A percentile compares a stretch with the other conserved stretches of the same genome.
These are phyloP conservation scores for Didymellaceae sp. DNA, from an alignment of 2,329 filamentous ascomycete species.

Conservation along the genomic window DNA sequence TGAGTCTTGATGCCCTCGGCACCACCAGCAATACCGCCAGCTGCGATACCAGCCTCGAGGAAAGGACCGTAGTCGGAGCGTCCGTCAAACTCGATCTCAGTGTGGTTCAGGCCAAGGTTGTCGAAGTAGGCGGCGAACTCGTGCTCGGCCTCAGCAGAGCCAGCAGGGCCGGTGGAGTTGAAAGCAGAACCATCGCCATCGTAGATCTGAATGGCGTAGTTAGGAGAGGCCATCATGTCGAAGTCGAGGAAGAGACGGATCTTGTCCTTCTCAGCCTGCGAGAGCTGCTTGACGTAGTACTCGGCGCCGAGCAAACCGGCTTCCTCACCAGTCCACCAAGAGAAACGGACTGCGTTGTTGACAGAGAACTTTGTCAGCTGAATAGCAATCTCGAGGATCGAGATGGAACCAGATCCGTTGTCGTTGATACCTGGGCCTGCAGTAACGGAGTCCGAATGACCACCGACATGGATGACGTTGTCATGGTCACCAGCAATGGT, in stretches of 20 bases:
- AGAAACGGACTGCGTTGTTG: constrained; percentile 71
- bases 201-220: constrained; percentile 63
- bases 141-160: constrained; percentile 72
- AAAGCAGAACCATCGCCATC: constrained; percentile 64
- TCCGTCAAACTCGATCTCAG: constrained; percentile 76
- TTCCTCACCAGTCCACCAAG: constrained; percentile 70
- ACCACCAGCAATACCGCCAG: constrained; percentile 78
- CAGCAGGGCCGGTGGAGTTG: constrained; percentile 62
- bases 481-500: constrained; percentile 64
- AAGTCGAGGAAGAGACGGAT: constrained; percentile 74
- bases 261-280: constrained; percentile 60
- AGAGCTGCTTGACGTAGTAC: constrained; percentile 61
- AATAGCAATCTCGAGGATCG: constrained; percentile 65
- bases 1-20: constrained; percentile 78
- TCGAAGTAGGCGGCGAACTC: constrained; percentile 55
- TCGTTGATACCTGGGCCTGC: constrained; percentile 77
- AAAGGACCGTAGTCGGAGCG: constrained; percentile 82
- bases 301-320: constrained; percentile 67
- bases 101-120: constrained; percentile 52
- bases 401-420: constrained; percentile 72
- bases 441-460: constrained; percentile 67
- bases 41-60: constrained; percentile 73
- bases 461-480: constrained; percentile 64
- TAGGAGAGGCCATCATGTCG: constrained; percentile 73
- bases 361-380: constrained; percentile 73